Evolutionary conservation across 1,284 basidiomycete species (phyloP).

Genomic region (Ustilago tritici): DNA sequence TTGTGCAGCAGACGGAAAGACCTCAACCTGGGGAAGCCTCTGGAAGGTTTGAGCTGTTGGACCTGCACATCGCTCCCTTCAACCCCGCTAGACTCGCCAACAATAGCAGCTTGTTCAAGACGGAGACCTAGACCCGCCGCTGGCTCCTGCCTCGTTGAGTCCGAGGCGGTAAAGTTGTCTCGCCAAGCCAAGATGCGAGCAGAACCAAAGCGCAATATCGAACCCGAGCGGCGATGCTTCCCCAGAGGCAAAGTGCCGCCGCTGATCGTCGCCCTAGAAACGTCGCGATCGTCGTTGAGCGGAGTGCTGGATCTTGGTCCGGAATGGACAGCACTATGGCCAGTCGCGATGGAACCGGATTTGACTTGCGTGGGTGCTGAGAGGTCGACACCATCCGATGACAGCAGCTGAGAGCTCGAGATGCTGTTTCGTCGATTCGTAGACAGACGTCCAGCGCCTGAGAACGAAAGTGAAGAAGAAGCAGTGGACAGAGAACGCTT

Average conservation of each 20-base stretch:
- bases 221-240: constrained; percentile 37
- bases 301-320: background rate
- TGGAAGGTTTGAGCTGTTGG: constrained; percentile 1
- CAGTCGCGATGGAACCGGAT: background rate
- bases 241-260: background rate
- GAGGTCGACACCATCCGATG: background rate
- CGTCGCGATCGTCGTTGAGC: background rate
- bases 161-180: constrained; percentile 7
- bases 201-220: constrained; percentile 25
- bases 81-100: background rate
- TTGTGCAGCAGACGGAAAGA: constrained; percentile 24
- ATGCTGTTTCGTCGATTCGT: constrained; percentile 18
- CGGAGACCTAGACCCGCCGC: constrained; percentile 21
- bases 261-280: background rate
- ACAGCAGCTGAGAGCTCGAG: constrained; percentile 13
- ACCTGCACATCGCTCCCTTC: background rate
- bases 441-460: background rate
- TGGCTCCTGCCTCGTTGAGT: background rate
- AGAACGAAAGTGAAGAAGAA: constrained; percentile 26
- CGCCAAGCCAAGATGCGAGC: constrained; percentile 27
- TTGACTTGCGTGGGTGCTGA: background rate
- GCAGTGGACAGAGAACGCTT: constrained; percentile 27
- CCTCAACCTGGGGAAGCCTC: constrained; percentile 15
- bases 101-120: constrained; percentile 1
- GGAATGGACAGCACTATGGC: background rate